Evolutionary conservation across 495 filamentous ascomycete genomes (phyloP), one percentile per base, ranked within the genome.

Genomic region (Xylaria castorea): DNA sequence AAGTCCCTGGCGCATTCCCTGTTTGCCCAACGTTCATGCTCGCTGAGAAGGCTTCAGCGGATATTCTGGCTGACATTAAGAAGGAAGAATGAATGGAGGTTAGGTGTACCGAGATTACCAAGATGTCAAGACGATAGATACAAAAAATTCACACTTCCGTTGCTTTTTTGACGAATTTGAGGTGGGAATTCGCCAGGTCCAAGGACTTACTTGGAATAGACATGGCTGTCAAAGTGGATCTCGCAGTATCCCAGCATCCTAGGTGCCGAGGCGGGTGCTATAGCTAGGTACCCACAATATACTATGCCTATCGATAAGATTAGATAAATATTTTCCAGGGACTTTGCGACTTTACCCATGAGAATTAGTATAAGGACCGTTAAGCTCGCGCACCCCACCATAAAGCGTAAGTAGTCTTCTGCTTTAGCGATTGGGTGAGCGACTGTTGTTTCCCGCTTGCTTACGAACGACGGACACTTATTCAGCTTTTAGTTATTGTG

Each of bases 31-130:
- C 89, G 2, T 91, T 91, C 75, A 90, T 91, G 85, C 74, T 91
- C 32, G 86, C 85, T 58, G 87, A 89, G 75, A 91, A 91, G 84
- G 90, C 90, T 2, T 84, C 88, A 0, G 89, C 88, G 62, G 88
- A 89, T 30, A 90, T 91, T 51, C 71, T 89, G 48, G 81, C 77
- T 5, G 86, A 93, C 76, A 91, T 79, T 1, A 77, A 75, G 74
- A 62, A 34, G 25, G 66, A 25, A 11, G 36, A 44, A 44, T 68
- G n/a, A 42, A n/a, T 20, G 42, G 50, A 36, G 6, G 20, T 40
- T 14, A 20, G 11, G 44, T 25, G 36, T 42, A 18, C n/a, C 11
- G n/a, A 42, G 34, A 22, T 16, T 4, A 38, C 58, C 6, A 51
- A 8, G 57, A 11, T 5, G 36, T 11, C 16, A 38, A 61, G 34